Conservation (phyloP, 2,329 filamentous ascomycete genomes). For the Bipolaris sorokiniana region DNA sequence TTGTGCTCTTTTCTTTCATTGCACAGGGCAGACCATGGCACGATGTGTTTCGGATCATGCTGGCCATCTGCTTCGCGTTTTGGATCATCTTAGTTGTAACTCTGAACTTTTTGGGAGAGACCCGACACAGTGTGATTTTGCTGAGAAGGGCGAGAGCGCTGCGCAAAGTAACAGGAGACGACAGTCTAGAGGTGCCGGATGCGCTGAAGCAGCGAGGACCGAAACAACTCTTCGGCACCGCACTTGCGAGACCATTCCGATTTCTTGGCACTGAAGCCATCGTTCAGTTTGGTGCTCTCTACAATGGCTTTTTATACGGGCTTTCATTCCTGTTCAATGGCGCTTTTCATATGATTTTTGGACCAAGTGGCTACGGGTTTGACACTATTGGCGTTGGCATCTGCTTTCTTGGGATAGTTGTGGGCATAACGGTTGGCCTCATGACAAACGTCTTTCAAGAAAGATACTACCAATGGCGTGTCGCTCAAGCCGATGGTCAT, state of each 20-base stretch:
- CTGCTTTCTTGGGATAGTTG: conserved; percentile 50
- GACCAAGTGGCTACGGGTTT: conserved; percentile 52
- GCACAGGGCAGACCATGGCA: conserved; percentile 54
- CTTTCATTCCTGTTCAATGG: conserved; percentile 59
- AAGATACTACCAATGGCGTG: conserved; percentile 48
- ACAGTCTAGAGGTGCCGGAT: conserved; percentile 44
- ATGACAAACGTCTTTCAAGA: conserved; percentile 56
- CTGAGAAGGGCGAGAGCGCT: conserved; percentile 42
- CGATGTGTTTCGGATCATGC: conserved; percentile 54
- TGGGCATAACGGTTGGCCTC: conserved; percentile 53
- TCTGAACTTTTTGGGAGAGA: conserved; percentile 51
- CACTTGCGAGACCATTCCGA: conserved; percentile 56
- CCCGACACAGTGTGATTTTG: conserved; percentile 54
- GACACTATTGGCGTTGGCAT: conserved; percentile 50
- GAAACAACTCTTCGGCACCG: conserved; percentile 50
- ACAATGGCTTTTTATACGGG: conserved; percentile 59
- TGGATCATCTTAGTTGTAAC: conserved; percentile 53
- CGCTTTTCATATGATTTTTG: conserved; percentile 58
- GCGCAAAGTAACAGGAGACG: conserved; percentile 34
- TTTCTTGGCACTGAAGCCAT: conserved; percentile 57
- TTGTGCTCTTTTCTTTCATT: conserved; percentile 55
- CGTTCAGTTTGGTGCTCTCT: conserved; percentile 56
- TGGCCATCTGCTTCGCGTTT: conserved; percentile 53
- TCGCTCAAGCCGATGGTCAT: conserved; percentile 41
- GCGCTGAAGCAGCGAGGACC: conserved; percentile 49